Base-by-base conservation (phyloP, 768 basidiomycete species). In the Lactarius pseudohatsudake region DNA sequence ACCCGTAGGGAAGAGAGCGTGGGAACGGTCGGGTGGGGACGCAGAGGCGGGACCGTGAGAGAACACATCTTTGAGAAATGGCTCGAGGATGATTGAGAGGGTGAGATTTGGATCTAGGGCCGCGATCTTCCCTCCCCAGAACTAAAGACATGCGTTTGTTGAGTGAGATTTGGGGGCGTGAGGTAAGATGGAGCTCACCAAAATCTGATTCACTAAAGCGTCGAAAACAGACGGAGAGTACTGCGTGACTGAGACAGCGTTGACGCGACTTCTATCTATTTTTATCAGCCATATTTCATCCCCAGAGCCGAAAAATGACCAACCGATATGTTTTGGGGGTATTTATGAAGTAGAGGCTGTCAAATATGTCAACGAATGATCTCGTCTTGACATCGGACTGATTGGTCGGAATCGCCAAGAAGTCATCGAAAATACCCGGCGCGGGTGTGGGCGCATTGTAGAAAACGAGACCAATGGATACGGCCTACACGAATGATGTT, bases 391-490 rank as follows among this genome's bases (percentile, higher is more conserved):
- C 58, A 11, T 62, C 63, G 0, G 20, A 40, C n/a, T 40, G 13
- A n/a, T 54, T 40, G 4, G 34, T 16, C 0, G 67, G 67, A 20
- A 71, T 58, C 50, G 58, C 68, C 28, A 71, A 40, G 36, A 72
- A 65, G 8, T 69, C 65, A 22, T 71, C 63, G 43, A 72, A 72
- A 30, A 67, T 54, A 3, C 70, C 70, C 0, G 2, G 30, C 2
- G 43, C 43, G 3, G 43, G 43, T 20, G 20, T 43, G 20, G 43
- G 43, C 8, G 18, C 43, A 20, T 43, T 9, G 18, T 43, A 43
- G 20, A 43, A 43, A 18, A 43, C 2, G 20, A 43, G 0, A 20
- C 7, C 43, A 43, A 3, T 1, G 8, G 43, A 7, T 43, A 43
- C 8, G 18, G 18, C 18, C 43, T 43, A 2, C 8, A 43, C 20